A percentile compares a stretch with the other conserved stretches of the same genome.
These are phyloP conservation scores for Passiflora organensis DNA, from an alignment of 345 rosid genomes.

Conservation along the genomic window DNA sequence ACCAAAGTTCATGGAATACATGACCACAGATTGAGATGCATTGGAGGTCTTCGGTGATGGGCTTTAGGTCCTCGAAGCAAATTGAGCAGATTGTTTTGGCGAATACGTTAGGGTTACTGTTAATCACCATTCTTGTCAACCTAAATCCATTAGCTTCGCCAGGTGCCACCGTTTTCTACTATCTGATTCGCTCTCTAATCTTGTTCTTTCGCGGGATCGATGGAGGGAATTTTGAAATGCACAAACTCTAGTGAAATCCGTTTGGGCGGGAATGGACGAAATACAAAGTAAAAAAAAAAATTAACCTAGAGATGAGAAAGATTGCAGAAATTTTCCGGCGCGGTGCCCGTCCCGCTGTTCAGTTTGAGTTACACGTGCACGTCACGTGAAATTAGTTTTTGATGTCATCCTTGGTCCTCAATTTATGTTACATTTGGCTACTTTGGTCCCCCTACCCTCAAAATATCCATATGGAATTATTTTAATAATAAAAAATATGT, in stretches of 20 bases:
- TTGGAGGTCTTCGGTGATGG: conserved; percentile 75
- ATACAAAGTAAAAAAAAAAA: neutral
- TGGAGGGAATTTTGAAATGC: conserved; percentile 20
- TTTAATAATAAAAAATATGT: too few species aligned
- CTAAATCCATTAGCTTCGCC: neutral
- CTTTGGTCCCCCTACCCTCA: too few species aligned
- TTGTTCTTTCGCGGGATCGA: too few species aligned
- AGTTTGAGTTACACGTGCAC: too few species aligned
- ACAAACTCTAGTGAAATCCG: neutral
- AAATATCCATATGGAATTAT: too few species aligned
- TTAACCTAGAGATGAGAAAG: too few species aligned
- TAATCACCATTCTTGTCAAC: conserved; percentile 23
- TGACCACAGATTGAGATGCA: conserved; percentile 85
- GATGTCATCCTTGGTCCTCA: too few species aligned
- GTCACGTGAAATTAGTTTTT: too few species aligned
- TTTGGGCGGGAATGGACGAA: conserved; percentile 3
- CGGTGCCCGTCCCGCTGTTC: too few species aligned
- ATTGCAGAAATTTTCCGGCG: too few species aligned
- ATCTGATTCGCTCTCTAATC: too few species aligned
- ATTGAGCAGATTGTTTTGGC: conserved; percentile 71
- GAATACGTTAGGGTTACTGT: conserved; percentile 19
- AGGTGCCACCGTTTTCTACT: neutral
- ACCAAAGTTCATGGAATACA: conserved; percentile 96
- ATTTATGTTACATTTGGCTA: too few species aligned
- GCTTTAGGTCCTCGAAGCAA: conserved; percentile 93